Base-by-base conservation (phyloP, 805 yeast genomes). In the Metschnikowia lochheadii region DNA sequence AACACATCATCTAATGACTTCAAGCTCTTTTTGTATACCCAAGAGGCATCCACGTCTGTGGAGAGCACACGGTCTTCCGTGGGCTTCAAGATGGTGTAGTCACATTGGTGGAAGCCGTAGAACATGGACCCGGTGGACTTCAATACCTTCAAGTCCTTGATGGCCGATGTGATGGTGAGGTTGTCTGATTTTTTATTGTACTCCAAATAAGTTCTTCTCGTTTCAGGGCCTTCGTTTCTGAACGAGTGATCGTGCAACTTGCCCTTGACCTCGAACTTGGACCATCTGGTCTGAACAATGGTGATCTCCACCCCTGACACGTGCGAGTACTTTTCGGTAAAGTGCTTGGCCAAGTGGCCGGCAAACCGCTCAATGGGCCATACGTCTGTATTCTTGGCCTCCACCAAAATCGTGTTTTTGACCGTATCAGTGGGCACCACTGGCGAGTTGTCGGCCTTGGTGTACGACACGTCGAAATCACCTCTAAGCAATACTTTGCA, bases 371-470 rank as follows among this genome's bases (percentile, higher is more conserved):
- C 97, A 57, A 87, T 84, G 52, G 97, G 96, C 87, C 91, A 87
- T 45, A 87, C 92, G 56, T 89, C 88, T 45, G 81, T 78, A 63
- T 79, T 83, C 70, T 86, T 87, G 56, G 96, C 97, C 57, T 87
- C 84, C 33, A 91, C 78, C 64, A 87, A 77, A 56, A 88, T 82
- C 46, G 96, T 90, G 77, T 90, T 90, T 70, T 90, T 90, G 49
- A 89, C 90, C 1, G 96, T 89, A 69, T 90, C 96, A 7, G 97
- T 91, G 52, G 97, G 97, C 45, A 91, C 95, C 62, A 91, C 83
- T n/a, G 87, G 80, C 2, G 87, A 65, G 73, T 91, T 91, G 71
- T 91, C 95, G 36, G 96, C 97, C 51, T 84, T 63, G 46, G 96
- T 91, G 76, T 87, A 91, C 3, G 96, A 83, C 31, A 73, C 70